Base-by-base conservation (phyloP, 2,329 filamentous ascomycete species). In the Xylaria sp. region DNA sequence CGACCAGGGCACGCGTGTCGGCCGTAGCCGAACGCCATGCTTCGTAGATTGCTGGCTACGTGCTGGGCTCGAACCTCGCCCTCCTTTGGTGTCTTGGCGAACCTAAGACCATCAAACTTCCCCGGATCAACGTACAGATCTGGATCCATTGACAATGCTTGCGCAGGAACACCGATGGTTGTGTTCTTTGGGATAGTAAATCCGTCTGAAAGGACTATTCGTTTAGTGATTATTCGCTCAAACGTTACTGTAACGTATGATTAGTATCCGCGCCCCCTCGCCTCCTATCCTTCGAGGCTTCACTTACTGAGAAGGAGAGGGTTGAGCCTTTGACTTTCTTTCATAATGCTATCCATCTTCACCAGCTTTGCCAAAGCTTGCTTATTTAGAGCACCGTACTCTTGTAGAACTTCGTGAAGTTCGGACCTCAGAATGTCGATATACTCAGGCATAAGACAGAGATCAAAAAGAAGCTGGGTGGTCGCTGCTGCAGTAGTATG, bases 401-500 rank as follows among this genome's bases (percentile, higher is more conserved):
- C 61, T 9, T 66, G 38, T 10, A 55, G 25, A 15, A 70, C 44
- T 2, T 17, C 42, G 22, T 80, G 80, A 68, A 83, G 81, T 22
- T 80, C 73, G 3, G n/a, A n/a, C n/a, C 81, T 76, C n/a, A 82
- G 67, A 3, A 77, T 74, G n/a, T 80, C 75, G 39, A 82, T 69
- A 66, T 77, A 79, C 63, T 84, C 80, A 0, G 80, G 81, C 9
- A 63, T 44, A 13, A 49, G 51, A 33, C 69, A 72, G 4, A 77
- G 69, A 65, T 77, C 75, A 51, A 71, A 76, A 3, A 77, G 66
- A 1, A 77, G 63, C 57, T 76, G 70, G 29, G 67, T 70, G 5
- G 68, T 68, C n/a, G 71, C 72, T 11, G 70, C 69, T 29, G 73
- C 71, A 25, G 70, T 76, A 0, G 74, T 77, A 53, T 77, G 75